phyloP scores from a whole-genome alignment of 2,329 filamentous ascomycete genomes.

The Penicillium sp. region DNA sequence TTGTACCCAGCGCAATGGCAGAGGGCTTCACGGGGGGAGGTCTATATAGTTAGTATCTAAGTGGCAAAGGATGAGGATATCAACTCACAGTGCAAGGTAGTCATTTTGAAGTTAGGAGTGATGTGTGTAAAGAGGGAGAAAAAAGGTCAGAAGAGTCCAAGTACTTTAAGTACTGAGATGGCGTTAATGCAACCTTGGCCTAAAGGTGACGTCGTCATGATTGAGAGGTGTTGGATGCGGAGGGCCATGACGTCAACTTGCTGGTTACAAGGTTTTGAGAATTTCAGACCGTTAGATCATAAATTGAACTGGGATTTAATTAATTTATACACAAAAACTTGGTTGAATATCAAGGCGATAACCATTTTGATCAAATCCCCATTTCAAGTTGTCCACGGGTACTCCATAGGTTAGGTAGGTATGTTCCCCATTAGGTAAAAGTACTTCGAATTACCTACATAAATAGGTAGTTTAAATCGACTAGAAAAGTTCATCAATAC shows the following conservation, averaged over 20 bases:
- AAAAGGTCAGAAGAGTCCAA: neutral
- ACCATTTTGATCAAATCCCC: neutral
- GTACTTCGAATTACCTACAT: too few relatives aligned
- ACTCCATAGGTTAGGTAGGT: too few relatives aligned
- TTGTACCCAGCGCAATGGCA: conserved; percentile 90
- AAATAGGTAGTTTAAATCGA: neutral
- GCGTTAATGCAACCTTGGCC: conserved; percentile 3
- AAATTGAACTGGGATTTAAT: neutral
- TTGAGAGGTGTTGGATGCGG: conserved; percentile 4
- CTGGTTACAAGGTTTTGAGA: neutral
- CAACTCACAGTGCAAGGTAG: conserved; percentile 9
- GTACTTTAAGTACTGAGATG: conserved; percentile 3
- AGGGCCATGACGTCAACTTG: conserved; percentile 10
- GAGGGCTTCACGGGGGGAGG: conserved; percentile 91
- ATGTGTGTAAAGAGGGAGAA: neutral
- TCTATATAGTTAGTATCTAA: conserved; percentile 43
- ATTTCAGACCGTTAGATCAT: too few relatives aligned
- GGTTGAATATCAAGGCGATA: neutral
- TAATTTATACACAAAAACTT: neutral
- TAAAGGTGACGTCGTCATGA: conserved; percentile 11
- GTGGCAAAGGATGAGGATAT: neutral
- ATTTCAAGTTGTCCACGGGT: too few relatives aligned
- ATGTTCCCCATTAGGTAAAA: neutral
- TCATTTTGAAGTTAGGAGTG: conserved; percentile 3
- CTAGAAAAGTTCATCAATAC: neutral